These are phyloP conservation scores for Xanthoparmelia taractica DNA, from an alignment of 495 filamentous ascomycete genomes.

Conservation along the genomic window DNA sequence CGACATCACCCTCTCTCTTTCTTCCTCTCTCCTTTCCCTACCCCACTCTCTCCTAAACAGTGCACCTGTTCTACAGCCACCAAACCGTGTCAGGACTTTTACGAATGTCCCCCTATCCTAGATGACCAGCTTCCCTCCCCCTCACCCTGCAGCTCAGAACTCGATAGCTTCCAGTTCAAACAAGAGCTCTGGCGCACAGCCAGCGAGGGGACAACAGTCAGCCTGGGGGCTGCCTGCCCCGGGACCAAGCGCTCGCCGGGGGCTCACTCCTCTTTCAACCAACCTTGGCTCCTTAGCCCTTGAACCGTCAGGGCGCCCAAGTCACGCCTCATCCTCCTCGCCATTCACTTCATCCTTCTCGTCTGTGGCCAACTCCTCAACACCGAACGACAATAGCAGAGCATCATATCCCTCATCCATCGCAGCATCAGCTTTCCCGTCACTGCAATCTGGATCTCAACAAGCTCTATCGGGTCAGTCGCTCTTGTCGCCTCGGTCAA, in stretches of 20 bases:
- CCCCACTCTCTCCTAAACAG: background rate
- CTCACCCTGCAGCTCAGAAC: constrained; percentile 54
- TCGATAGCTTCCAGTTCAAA: constrained; percentile 54
- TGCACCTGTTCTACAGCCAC: background rate
- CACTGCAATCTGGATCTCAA: constrained; percentile 53
- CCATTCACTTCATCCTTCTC: constrained; percentile 48
- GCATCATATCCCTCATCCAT: constrained; percentile 38
- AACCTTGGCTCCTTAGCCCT: constrained; percentile 41
- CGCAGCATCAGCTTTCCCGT: constrained; percentile 43
- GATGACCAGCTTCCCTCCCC: constrained; percentile 54
- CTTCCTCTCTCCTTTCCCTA: background rate
- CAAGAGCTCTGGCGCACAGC: constrained; percentile 49
- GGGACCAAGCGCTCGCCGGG: constrained; percentile 52
- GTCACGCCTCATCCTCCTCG: constrained; percentile 43
- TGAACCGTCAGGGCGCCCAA: constrained; percentile 38
- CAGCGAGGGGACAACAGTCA: constrained; percentile 50
- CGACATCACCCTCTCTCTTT: background rate
- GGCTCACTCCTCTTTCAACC: constrained; percentile 56
- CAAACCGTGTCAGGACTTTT: constrained; percentile 3
- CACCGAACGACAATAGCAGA: constrained; percentile 42
- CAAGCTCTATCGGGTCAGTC: constrained; percentile 45
- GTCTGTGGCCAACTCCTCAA: constrained; percentile 46
- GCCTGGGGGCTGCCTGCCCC: constrained; percentile 53
- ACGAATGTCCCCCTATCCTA: constrained; percentile 57
- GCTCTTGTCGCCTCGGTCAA: constrained; percentile 52